Conservation (phyloP, 2,329 filamentous ascomycete species). For the Diaporthe citrichinensis region DNA sequence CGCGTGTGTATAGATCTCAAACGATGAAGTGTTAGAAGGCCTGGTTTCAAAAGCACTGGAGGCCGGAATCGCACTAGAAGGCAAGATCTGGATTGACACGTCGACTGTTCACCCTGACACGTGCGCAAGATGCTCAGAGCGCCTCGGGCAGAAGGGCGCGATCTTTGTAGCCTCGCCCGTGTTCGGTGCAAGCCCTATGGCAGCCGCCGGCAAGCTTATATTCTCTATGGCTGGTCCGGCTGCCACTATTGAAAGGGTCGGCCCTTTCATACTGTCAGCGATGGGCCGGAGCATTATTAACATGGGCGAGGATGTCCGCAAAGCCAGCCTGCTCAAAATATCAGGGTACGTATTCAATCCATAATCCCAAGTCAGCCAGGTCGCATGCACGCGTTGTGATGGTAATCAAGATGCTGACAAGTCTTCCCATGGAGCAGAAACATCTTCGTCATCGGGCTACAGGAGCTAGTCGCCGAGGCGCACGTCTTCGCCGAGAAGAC, state of each 20-base stretch:
- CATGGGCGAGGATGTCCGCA: slow-evolving; percentile 58
- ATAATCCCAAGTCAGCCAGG: too few species aligned
- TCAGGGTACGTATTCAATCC: slow-evolving; percentile 52
- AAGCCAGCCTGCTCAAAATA: slow-evolving; percentile 63
- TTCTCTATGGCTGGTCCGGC: slow-evolving; percentile 59
- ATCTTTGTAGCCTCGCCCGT: slow-evolving; percentile 62
- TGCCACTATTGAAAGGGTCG: slow-evolving; percentile 51
- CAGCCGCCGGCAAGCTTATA: slow-evolving; percentile 59
- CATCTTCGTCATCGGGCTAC: slow-evolving; percentile 46
- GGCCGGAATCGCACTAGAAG: slow-evolving; percentile 40
- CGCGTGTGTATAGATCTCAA: background rate
- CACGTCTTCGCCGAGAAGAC: slow-evolving; percentile 63
- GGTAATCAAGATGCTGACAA: background rate
- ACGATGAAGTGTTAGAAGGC: slow-evolving; percentile 19
- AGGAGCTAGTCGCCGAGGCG: slow-evolving; percentile 63
- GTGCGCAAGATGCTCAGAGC: slow-evolving; percentile 48
- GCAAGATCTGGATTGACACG: slow-evolving; percentile 62
- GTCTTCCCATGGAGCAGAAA: background rate
- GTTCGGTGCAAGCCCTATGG: slow-evolving; percentile 64
- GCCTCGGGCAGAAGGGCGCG: slow-evolving; percentile 49
- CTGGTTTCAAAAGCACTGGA: slow-evolving; percentile 4
- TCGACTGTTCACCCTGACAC: slow-evolving; percentile 65
- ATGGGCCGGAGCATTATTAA: slow-evolving; percentile 58
- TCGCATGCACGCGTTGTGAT: accelerated
- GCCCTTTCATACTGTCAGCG: slow-evolving; percentile 56